Evolutionary conservation across 2,329 filamentous ascomycete species (phyloP).

Genomic region (Ophiocordyceps camponoti-leonardi): DNA sequence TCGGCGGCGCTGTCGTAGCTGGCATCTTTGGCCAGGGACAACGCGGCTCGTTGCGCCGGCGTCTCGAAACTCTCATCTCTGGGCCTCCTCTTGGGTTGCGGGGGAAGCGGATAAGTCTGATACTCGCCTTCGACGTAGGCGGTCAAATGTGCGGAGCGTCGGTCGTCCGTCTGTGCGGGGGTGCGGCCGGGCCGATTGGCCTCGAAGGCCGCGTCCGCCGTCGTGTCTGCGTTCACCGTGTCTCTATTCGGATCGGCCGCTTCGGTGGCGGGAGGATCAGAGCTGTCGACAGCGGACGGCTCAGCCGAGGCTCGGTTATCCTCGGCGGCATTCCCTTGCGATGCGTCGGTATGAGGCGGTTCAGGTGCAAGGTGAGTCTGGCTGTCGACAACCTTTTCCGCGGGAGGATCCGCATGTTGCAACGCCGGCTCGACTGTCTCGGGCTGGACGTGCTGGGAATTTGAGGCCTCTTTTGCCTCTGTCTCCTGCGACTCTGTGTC

Average conservation of each 20-base stretch:
- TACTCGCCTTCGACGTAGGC: background rate
- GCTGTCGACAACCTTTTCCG: background rate
- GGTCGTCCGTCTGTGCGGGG: background rate
- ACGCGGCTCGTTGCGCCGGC: conserved; percentile 1
- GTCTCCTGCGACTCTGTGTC: background rate
- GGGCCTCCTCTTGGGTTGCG: background rate
- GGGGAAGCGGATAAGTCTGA: background rate
- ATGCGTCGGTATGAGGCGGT: background rate
- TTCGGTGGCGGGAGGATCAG: background rate
- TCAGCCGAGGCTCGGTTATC: background rate
- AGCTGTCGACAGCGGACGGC: background rate
- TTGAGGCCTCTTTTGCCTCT: no score
- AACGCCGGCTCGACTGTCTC: background rate
- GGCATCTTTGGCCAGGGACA: background rate
- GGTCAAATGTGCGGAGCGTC: background rate
- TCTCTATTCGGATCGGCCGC: background rate
- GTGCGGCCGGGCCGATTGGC: no score
- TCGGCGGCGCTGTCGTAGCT: conserved; percentile 8
- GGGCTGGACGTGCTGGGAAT: background rate
- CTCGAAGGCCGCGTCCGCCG: no score
- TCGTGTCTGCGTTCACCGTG: background rate
- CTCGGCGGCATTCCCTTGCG: background rate
- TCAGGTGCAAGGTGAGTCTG: background rate
- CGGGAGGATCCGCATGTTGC: background rate
- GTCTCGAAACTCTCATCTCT: conserved; percentile 1